Base-by-base conservation (phyloP, 2,329 filamentous ascomycete species). In the Ceratocystis variospora region DNA sequence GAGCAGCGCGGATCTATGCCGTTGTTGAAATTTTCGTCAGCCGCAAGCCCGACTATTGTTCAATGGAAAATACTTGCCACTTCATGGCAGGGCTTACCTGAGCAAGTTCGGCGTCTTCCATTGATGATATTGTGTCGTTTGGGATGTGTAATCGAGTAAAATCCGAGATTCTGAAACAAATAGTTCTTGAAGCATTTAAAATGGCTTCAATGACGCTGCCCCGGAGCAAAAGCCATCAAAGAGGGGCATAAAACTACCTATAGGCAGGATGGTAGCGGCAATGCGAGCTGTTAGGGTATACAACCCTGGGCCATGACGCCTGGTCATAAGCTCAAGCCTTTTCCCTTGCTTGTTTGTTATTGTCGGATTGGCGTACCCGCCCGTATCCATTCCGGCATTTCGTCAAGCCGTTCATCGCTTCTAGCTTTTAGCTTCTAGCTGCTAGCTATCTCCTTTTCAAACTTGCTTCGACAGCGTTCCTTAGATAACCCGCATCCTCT, bases 1-100 rank as follows among this genome's bases (percentile, higher is more conserved):
- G 90, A 72, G 93, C 93, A 76, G 90, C 88, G 74, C 93, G 83
- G 74, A 97, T 96, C 88, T 96, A 73, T 33, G 33, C 44, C 28
- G 22, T 41, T 41, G 22, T n/a, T 12, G 4, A 7, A 63, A 25
- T 10, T 19, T 62, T 61, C 15, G 48, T 64, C 17, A 8, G n/a
- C 8, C 4, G 15, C 7, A 19, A 61, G 15, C 31, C 37, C 7
- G 19, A 22, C 59, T 28, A 25, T 7, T 33, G 17, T 15, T 19
- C 28, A 41, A 5, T 41, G 37, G 37, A 41, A 41, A 41, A 41
- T 45, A 17, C 46, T 44, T 8, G 45, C 15, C 28, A 15, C 61
- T 31, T 6, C 2, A 22, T 46, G 22, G 10, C 4, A 41, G 33
- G 22, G 8, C 50, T 28, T 69, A 77, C 76, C 73, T 77, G 75